Evolutionary conservation across 1,139 yeast species (phyloP), one percentile per base, ranked within the genome.

Genomic region (Komagataea norvegica): DNA sequence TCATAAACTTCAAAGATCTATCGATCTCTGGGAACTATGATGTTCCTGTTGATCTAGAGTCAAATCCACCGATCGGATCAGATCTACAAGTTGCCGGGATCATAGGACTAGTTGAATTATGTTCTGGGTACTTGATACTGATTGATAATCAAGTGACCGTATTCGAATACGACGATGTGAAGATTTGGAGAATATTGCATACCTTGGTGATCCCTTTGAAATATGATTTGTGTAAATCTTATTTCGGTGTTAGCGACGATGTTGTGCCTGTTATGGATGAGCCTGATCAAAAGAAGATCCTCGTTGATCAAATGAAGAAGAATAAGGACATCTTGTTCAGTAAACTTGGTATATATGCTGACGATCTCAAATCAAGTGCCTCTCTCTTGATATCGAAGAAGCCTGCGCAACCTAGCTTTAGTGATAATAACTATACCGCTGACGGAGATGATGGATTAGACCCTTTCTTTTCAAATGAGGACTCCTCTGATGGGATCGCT

Each of bases 111-210:
- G 49, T 52, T 16, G 44, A 38, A 13, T 29, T 59, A 9, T 57
- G 57, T 3, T 51, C 53, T 1, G 61, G 61, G 1, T 56, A 48
- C 36, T 44, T 60, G 16, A 34, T 58, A 0, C 41, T 52, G 25
- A 52, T 55, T n/a, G 42, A 52, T 2, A 36, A 49, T 5, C 43
- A 45, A 14, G 35, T 22, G 5, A 31, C 35, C 1, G 49, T 42
- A 2, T 50, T 55, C n/a, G 23, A 34, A 13, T 32, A 44, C 21
- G 31, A 42, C 3, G 39, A 34, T 1, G 40, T 49, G 3, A 33
- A 43, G 3, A 46, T 59, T 6, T 38, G 47, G 44, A 47, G 46
- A 34, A 45, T 60, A 8, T 36, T 40, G 8, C 52, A 49, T 31
- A 43, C 48, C 3, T 23, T 51, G 6, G 48, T 57, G 6, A 41